These are phyloP conservation scores for Populus simonii DNA, from an alignment of 345 rosid genomes.

Conservation along the genomic window DNA sequence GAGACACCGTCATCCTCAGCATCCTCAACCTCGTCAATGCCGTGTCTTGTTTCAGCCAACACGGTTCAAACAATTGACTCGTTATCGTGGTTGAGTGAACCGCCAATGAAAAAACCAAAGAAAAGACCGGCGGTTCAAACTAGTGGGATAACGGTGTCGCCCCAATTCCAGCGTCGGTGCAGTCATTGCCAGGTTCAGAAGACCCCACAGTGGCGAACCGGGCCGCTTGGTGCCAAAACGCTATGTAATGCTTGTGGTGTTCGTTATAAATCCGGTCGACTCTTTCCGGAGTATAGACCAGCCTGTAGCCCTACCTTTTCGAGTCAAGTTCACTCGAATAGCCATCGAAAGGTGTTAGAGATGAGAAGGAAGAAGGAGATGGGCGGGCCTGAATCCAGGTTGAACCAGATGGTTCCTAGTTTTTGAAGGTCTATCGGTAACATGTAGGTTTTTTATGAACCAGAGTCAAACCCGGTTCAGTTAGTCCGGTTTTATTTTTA, in stretches of 20 bases:
- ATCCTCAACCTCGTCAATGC: slow-evolving; percentile 14
- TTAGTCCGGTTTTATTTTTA: background rate
- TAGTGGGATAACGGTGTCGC: slow-evolving; percentile 11
- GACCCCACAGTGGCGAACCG: slow-evolving; percentile 68
- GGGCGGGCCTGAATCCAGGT: slow-evolving; percentile 18
- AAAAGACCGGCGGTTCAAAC: slow-evolving; percentile 23
- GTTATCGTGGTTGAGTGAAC: slow-evolving; percentile 8
- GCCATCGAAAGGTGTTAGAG: slow-evolving; percentile 54
- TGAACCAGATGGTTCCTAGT: slow-evolving; percentile 29
- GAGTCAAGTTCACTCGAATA: slow-evolving; percentile 43
- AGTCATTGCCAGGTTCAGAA: slow-evolving; percentile 55
- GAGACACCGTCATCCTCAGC: slow-evolving; percentile 30
- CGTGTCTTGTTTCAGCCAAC: background rate
- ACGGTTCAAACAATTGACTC: slow-evolving; percentile 2
- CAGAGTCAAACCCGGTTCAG: slow-evolving; percentile 13
- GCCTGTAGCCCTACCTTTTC: slow-evolving; percentile 63
- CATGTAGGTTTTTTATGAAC: background rate
- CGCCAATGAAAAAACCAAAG: slow-evolving; percentile 34
- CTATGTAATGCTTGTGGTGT: slow-evolving; percentile 65
- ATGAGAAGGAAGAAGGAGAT: slow-evolving; percentile 43
- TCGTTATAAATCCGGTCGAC: slow-evolving; percentile 59
- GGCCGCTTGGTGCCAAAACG: slow-evolving; percentile 55
- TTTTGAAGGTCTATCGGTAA: slow-evolving; percentile 23
- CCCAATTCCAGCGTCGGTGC: slow-evolving; percentile 41
- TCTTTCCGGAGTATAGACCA: slow-evolving; percentile 57